phyloP scores from a whole-genome alignment of 2,329 filamentous ascomycete genomes.

The Onygenales sp. region DNA sequence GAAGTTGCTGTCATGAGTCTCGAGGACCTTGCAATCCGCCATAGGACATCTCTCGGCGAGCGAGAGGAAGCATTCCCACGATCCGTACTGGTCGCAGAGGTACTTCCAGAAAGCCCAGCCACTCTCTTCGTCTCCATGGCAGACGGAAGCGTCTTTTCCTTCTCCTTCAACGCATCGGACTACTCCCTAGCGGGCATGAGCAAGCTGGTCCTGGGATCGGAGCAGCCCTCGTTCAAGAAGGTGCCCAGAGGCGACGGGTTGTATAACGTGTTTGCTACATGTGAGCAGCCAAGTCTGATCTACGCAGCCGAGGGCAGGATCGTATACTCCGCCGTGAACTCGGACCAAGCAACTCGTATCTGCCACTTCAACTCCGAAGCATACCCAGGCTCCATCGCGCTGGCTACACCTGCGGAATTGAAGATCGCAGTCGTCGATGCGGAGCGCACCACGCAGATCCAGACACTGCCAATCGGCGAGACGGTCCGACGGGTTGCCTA shows the following conservation, averaged over 20 bases:
- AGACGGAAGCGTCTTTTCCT: conserved; percentile 83
- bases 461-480: conserved; percentile 65
- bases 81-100: conserved; percentile 67
- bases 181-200: conserved; percentile 62
- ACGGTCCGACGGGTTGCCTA: conserved; percentile 84
- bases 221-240: conserved; percentile 71
- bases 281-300: conserved; percentile 87
- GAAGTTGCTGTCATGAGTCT: conserved; percentile 66
- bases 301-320: conserved; percentile 82
- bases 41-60: conserved; percentile 52
- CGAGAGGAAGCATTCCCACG: conserved; percentile 72
- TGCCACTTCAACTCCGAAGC: conserved; percentile 73
- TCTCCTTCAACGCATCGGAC: conserved; percentile 55
- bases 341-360: conserved; percentile 71
- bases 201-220: conserved; percentile 74
- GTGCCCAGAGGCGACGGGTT: conserved; percentile 59
- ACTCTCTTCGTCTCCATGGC: conserved; percentile 86
- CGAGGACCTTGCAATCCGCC: conserved; percentile 54
- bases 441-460: conserved; percentile 79
- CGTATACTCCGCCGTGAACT: conserved; percentile 87
- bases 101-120: conserved; percentile 57
- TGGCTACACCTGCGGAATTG: conserved; percentile 68
- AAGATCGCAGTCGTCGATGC: conserved; percentile 74
- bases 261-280: conserved; percentile 82
- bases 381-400: conserved; percentile 69